Base-by-base conservation (phyloP, 768 basidiomycete genomes). In the Hygrocybe punicea region DNA sequence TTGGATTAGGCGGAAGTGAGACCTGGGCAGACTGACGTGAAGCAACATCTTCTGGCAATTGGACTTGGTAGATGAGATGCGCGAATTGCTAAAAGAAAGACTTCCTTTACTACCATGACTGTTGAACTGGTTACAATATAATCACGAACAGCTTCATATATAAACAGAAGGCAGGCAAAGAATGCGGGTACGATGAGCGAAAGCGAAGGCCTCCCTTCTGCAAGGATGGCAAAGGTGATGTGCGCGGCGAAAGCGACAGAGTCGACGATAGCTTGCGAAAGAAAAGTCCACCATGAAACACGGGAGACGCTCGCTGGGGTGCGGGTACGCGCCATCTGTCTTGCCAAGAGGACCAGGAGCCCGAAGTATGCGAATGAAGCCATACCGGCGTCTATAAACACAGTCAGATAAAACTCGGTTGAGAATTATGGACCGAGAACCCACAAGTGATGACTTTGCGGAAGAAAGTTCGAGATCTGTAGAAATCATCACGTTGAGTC, bases 191-290 rank as follows among this genome's bases (percentile, higher is more conserved):
- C 87, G 39, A 94, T 78, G 23, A 94, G 77, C 1, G 91, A 86
- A 21, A 96, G 70, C 1, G 91, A 92, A 2, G 91, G 82, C 29
- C 85, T 76, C 42, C 92, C 92, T 59, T 94, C 89, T 2, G 89
- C 85, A 36, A 94, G 73, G 55, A 95, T 87, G 4, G 90, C 91
- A 57, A 96, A 87, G 0, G 92, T 94, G 53, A 94, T 84, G 63
- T 95, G 91, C 0, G 88, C 89, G 17, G 90, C 89, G 67, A 96
- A 95, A 0, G 89, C 84, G 42, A 93, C 84, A 0, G 89, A 83
- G 65, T 97, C 93, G 17, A 91, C 81, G 1, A 86, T 81, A 5
- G 87, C 82, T 69, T 94, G 91, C 6, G 85, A 73, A 19, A 93
- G 76, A 67, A 95, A 92, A 1, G 86, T 83, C 87, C 90, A 93